Evolutionary conservation across 2,329 filamentous ascomycete genomes (phyloP).

Genomic region (Colletotrichum horii): DNA sequence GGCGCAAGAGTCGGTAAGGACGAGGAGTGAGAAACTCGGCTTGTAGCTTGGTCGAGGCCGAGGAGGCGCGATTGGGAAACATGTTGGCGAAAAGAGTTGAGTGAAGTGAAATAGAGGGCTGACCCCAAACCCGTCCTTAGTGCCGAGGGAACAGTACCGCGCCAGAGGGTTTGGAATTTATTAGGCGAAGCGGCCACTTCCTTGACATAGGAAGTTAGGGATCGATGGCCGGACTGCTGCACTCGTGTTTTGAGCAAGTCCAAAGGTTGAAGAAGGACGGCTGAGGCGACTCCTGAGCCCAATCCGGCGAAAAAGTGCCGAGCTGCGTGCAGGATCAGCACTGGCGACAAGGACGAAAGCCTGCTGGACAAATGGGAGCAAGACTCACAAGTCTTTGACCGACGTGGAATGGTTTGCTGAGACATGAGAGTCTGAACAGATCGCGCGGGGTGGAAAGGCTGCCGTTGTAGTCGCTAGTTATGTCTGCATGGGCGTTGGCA

Average conservation of each 20-base stretch:
- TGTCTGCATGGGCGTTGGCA: neutral
- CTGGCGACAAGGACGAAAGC: neutral
- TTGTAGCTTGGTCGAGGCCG: conserved; percentile 23
- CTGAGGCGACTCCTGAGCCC: conserved; percentile 84
- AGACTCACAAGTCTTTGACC: conserved; percentile 16
- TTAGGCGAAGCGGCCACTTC: conserved; percentile 70
- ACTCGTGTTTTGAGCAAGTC: conserved; percentile 97
- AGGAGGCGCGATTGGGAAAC: conserved; percentile 39
- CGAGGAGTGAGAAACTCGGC: conserved; percentile 57
- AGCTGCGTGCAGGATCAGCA: conserved; percentile 44
- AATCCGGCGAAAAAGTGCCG: conserved; percentile 92
- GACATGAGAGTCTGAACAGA: neutral
- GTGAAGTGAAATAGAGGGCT: conserved; percentile 89
- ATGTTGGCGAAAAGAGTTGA: conserved; percentile 82
- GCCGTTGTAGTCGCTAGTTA: neutral
- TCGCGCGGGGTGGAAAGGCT: neutral
- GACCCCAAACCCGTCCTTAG: conserved; percentile 91
- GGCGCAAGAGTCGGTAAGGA: conserved; percentile 83
- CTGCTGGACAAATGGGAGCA: neutral
- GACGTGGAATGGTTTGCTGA: neutral
- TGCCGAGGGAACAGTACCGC: conserved; percentile 90
- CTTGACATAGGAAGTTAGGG: conserved; percentile 72
- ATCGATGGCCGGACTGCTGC: conserved; percentile 79
- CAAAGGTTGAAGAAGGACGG: conserved; percentile 89
- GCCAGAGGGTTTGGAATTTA: conserved; percentile 78